phyloP scores from a whole-genome alignment of 2,329 filamentous ascomycete genomes.

The Incumbomyces delicatus region DNA sequence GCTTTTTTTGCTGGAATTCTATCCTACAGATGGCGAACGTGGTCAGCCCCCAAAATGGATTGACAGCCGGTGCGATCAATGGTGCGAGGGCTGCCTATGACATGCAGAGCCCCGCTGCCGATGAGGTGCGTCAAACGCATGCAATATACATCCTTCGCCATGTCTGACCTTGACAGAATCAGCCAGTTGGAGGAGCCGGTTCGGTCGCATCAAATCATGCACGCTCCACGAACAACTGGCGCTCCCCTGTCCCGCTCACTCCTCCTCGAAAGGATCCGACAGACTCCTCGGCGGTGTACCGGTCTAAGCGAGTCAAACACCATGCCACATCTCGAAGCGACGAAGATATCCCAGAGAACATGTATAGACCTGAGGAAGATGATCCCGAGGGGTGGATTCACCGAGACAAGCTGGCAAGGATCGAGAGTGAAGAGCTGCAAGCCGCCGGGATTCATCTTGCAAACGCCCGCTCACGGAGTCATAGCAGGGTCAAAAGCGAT shows the following conservation, averaged over 20 bases:
- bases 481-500: constrained; percentile 27
- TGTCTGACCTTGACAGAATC: constrained; percentile 2
- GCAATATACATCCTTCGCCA: not conserved
- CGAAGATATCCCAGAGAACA: constrained; percentile 21
- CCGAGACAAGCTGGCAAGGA: constrained; percentile 40
- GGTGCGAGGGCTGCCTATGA: constrained; percentile 3
- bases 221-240: not conserved
- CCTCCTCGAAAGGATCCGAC: constrained; percentile 16
- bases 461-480: constrained; percentile 29
- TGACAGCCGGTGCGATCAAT: constrained; percentile 2
- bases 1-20: not conserved
- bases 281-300: constrained; percentile 18
- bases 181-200: not conserved
- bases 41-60: constrained; percentile 7
- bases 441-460: constrained; percentile 36
- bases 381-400: constrained; percentile 40
- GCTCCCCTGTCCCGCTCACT: not conserved
- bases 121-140: constrained; percentile 4
- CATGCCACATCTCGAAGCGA: constrained; percentile 10
- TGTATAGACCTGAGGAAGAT: constrained; percentile 23
- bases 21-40: constrained; percentile 3
- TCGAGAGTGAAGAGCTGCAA: constrained; percentile 42
- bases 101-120: not conserved
- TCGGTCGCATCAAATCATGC: not conserved
- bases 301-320: constrained; percentile 9